Evolutionary conservation across 2,329 filamentous ascomycete genomes (phyloP).

Genomic region (Seiridium cupressi): DNA sequence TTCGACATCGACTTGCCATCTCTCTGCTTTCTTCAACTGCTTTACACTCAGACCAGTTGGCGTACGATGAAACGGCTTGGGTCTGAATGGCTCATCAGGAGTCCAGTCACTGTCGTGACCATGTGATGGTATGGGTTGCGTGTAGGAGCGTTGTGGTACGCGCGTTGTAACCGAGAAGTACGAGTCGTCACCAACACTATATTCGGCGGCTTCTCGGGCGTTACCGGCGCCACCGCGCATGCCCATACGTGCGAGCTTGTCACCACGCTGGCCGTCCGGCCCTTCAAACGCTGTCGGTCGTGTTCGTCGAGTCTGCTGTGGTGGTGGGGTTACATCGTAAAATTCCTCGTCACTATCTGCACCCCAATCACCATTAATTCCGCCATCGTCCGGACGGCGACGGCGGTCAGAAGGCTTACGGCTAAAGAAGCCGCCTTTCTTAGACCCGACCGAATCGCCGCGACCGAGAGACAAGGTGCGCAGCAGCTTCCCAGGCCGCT

Average conservation of each 20-base stretch:
- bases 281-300: conserved; percentile 9
- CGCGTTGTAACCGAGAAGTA: conserved; percentile 46
- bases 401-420: conserved; percentile 35
- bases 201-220: conserved; percentile 42
- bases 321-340: conserved; percentile 18
- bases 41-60: conserved; percentile 68
- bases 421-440: conserved; percentile 38
- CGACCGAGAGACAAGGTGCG: conserved; percentile 62
- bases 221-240: conserved; percentile 36
- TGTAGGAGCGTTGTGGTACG: conserved; percentile 25
- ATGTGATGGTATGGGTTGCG: conserved; percentile 20
- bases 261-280: conserved; percentile 11
- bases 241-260: conserved; percentile 16
- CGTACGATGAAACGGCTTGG: conserved; percentile 59
- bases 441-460: conserved; percentile 43
- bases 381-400: conserved; percentile 42
- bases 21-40: conserved; percentile 53
- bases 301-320: conserved; percentile 4
- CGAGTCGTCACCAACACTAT: conserved; percentile 53
- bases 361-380: conserved; percentile 55
- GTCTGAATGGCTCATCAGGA: conserved; percentile 11
- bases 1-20: conserved; percentile 69
- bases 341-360: conserved; percentile 35
- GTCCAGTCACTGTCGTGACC: conserved; percentile 6
- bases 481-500: conserved; percentile 39